Evolutionary conservation across 805 yeast genomes (phyloP).

Genomic region (Kodamaea sagamina): DNA sequence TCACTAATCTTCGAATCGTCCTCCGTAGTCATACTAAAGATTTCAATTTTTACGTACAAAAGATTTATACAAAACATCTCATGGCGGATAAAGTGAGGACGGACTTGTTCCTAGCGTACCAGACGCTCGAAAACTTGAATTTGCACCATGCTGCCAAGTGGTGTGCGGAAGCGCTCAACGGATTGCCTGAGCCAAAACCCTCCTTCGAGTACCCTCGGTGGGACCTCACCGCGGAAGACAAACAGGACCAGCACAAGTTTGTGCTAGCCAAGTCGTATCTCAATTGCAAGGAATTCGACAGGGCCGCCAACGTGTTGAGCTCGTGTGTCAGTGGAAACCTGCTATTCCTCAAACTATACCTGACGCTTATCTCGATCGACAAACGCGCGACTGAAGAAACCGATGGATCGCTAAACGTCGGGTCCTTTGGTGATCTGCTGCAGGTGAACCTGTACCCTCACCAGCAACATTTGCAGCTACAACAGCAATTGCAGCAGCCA

Average conservation of each 20-base stretch:
- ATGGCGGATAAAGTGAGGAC: constrained; percentile 14
- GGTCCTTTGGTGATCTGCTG: constrained; percentile 17
- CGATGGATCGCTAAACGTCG: constrained; percentile 61
- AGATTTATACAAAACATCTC: neutral
- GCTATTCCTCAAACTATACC: constrained; percentile 64
- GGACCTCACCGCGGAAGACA: constrained; percentile 32
- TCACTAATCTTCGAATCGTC: constrained; percentile 9
- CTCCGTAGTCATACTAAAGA: constrained; percentile 5
- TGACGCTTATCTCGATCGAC: constrained; percentile 76
- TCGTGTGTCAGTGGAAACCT: constrained; percentile 54
- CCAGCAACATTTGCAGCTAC: constrained; percentile 23
- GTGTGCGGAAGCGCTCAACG: constrained; percentile 78
- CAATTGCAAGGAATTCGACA: constrained; percentile 79
- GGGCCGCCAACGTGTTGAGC: constrained; percentile 64
- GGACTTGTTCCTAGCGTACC: constrained; percentile 32
- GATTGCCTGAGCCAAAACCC: constrained; percentile 40
- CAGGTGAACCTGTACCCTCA: neutral
- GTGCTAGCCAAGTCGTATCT: constrained; percentile 72
- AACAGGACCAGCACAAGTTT: constrained; percentile 45
- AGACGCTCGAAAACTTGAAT: constrained; percentile 54
- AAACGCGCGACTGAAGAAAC: constrained; percentile 68
- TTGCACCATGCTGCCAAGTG: constrained; percentile 76
- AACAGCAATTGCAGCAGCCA: constrained; percentile 19
- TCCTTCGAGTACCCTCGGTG: constrained; percentile 13
- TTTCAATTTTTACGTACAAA: neutral